A percentile compares a stretch with the other conserved stretches of the same genome.
phyloP scores from a whole-genome alignment of 306 rosid species.

The Amphicarpaea edgeworthii region DNA sequence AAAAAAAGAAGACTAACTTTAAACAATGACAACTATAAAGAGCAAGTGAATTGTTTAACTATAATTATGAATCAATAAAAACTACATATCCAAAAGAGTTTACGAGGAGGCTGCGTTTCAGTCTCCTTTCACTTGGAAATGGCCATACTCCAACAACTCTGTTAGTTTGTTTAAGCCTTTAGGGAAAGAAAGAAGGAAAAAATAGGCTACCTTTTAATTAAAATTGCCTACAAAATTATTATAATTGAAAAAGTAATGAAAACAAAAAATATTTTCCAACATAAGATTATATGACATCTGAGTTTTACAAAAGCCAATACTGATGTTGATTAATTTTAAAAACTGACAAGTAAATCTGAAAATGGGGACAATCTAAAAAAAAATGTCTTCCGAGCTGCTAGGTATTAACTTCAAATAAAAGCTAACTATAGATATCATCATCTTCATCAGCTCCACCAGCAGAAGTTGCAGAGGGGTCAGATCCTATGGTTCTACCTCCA shows the following conservation, averaged over 20 bases:
- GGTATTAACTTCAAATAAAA: not conserved
- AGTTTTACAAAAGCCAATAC: no score
- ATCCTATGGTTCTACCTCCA: conserved; percentile 42
- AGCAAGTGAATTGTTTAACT: no score
- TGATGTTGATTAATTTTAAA: no score
- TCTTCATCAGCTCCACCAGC: conserved; percentile 59
- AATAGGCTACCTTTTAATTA: no score
- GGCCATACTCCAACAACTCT: not conserved
- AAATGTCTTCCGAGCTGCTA: not conserved
- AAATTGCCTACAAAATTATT: no score
- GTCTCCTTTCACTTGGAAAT: not conserved
- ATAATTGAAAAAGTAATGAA: no score
- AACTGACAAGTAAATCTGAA: no score
- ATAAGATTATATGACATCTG: no score
- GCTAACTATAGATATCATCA: conserved; percentile 53
- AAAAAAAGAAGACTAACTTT: no score
- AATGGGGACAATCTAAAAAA: no score
- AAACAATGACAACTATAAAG: no score
- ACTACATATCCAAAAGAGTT: not conserved
- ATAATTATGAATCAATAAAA: not conserved
- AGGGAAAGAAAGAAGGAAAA: not conserved
- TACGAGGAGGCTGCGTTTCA: not conserved
- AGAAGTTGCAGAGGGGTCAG: conserved; percentile 57
- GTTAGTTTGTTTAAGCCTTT: not conserved
- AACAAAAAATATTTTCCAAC: no score